phyloP scores from a whole-genome alignment of 225 moss, liverwort and hornwort species.

The Ulota crispa region DNA sequence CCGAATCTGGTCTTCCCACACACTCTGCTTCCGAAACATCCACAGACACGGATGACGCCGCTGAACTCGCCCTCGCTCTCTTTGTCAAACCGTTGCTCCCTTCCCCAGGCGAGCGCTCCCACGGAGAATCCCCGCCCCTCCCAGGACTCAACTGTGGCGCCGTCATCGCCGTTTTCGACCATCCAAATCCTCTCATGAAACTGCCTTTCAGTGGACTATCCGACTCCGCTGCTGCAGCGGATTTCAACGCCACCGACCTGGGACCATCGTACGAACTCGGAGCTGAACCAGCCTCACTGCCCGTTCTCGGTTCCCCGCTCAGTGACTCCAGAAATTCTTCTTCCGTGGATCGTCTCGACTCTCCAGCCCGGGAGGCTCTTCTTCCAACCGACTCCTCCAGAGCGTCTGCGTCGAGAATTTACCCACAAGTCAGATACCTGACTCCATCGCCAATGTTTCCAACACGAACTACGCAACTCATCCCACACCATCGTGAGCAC shows the following conservation, averaged over 20 bases:
- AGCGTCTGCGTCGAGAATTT: slow-evolving; percentile 19
- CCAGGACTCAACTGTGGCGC: slow-evolving; percentile 24
- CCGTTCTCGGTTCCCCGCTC: slow-evolving; percentile 15
- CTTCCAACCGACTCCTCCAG: slow-evolving; percentile 25
- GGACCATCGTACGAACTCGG: slow-evolving; percentile 47
- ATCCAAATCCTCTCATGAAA: slow-evolving; percentile 54
- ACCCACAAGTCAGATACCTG: background rate
- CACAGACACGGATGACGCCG: slow-evolving; percentile 35
- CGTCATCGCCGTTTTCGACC: slow-evolving; percentile 19
- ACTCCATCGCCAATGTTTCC: background rate
- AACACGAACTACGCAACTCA: background rate
- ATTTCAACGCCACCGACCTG: slow-evolving; percentile 16
- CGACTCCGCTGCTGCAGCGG: background rate
- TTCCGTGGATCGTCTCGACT: slow-evolving; percentile 35
- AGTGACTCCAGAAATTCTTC: slow-evolving; percentile 41
- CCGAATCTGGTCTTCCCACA: slow-evolving; percentile 29
- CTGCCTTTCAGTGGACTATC: slow-evolving; percentile 46
- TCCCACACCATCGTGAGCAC: background rate
- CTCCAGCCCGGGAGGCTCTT: slow-evolving; percentile 28
- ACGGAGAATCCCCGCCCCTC: slow-evolving; percentile 25
- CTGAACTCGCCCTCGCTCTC: slow-evolving; percentile 39
- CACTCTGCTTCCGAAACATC: slow-evolving; percentile 49
- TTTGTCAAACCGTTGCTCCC: slow-evolving; percentile 22
- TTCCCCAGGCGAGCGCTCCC: slow-evolving; percentile 35
- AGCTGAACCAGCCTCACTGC: slow-evolving; percentile 23